phyloP scores from a whole-genome alignment of 805 yeast species.

The Alloascoidea africana region DNA sequence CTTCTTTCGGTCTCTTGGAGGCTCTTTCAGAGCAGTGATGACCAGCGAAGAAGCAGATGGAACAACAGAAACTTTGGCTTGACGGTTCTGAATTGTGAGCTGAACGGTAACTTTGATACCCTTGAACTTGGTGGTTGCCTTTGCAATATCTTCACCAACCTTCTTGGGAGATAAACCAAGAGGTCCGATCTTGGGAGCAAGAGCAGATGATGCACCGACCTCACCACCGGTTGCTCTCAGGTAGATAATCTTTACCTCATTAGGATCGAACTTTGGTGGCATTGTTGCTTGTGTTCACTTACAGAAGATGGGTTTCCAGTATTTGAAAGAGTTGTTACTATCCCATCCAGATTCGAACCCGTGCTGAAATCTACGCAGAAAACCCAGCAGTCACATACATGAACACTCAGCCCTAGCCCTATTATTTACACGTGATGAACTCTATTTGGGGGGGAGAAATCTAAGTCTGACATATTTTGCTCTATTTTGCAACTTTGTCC shows the following conservation, averaged over 20 bases:
- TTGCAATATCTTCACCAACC: constrained; percentile 99
- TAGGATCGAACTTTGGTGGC: constrained; percentile 99
- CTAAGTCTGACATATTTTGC: background rate
- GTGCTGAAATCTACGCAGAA: background rate
- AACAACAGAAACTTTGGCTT: constrained; percentile 96
- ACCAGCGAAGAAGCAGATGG: constrained; percentile 99
- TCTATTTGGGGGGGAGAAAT: background rate
- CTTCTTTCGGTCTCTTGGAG: constrained; percentile 99
- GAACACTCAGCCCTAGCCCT: no score
- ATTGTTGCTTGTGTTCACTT: no score
- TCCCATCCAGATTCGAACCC: no score
- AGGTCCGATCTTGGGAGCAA: constrained; percentile 99
- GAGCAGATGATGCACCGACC: constrained; percentile 98
- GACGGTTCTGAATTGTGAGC: constrained; percentile 99
- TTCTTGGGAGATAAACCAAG: constrained; percentile 99
- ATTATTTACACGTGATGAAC: background rate
- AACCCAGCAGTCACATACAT: background rate
- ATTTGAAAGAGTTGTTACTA: no score
- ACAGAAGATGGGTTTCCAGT: no score
- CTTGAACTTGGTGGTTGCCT: constrained; percentile 98
- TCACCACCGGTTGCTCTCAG: constrained; percentile 99
- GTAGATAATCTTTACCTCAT: constrained; percentile 96
- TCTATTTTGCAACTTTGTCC: background rate
- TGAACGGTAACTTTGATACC: constrained; percentile 99
- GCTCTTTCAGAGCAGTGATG: constrained; percentile 98